Base-by-base conservation (phyloP, 2,329 filamentous ascomycete genomes). In the Sclerotinia subarctica region DNA sequence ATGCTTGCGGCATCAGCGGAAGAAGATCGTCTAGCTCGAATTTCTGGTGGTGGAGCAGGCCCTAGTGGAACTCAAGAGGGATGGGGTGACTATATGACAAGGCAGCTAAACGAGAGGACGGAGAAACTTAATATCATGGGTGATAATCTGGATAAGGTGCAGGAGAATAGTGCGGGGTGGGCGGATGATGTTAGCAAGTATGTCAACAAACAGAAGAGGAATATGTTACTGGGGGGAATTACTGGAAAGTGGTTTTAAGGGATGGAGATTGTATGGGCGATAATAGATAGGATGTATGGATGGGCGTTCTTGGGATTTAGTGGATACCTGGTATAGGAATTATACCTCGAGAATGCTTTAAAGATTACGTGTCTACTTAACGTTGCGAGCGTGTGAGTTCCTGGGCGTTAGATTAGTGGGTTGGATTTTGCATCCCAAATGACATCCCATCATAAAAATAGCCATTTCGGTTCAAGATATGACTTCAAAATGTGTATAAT, bases 141-240 rank as follows among this genome's bases (percentile, higher is more conserved):
- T 2, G 94, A 98, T 75, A 89, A 83, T 59, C 93, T 98, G 88
- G 90, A 96, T 71, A 88, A 86, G 71, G 80, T 97, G 69, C 90
- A 94, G 75, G 86, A 93, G 74, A 90, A 90, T 73, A 96, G 92
- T 76, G 87, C 88, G 67, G 90, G 88, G 24, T 98, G 93, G 88
- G 90, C 93, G 19, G 88, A 93, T 44, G 94, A 96, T 77, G 93
- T 96, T 64, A 90, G 87, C 75, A 97, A 96, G 78, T 97, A 87
- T 78, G 89, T 97, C 5, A 85, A 84, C 68, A 90, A 89, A 80
- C 94, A 98, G 82, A 98, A 98, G 85, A 87, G 88, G 77, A 94
- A 92, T 71, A 82, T 95, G 72, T 82, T 97, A 19, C 80, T 96
- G 73, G 92, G 93, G 1, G 83, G 85, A 69, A 79, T 89, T 24